Conservation (phyloP, 345 rosid genomes). For the Eucalyptus polyanthemos region DNA sequence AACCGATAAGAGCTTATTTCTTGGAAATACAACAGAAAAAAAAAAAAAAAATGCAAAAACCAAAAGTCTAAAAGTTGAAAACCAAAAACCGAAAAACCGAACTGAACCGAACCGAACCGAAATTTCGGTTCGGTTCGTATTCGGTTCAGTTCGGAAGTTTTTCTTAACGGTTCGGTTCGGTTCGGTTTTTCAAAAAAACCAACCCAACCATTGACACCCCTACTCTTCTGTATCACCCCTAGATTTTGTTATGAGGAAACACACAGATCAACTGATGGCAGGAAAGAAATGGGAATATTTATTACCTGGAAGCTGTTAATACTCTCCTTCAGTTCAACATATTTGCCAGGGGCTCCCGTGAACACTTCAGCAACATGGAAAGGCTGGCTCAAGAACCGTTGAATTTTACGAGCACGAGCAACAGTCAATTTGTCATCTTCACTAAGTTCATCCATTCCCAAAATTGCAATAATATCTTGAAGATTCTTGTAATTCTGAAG, state of each 20-base stretch:
- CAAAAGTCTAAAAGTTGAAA: too few relatives aligned
- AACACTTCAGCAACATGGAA: constrained; percentile 99
- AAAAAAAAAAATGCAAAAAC: too few relatives aligned
- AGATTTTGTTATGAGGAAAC: not conserved
- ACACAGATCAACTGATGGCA: not conserved
- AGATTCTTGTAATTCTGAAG: constrained; percentile 97
- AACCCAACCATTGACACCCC: too few relatives aligned
- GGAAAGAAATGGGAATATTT: not conserved
- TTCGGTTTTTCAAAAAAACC: too few relatives aligned
- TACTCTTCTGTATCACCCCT: not conserved
- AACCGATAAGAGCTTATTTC: too few relatives aligned
- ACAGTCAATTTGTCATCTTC: constrained; percentile 98
- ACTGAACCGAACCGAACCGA: too few relatives aligned
- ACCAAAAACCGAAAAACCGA: too few relatives aligned
- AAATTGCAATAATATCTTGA: constrained; percentile 97
- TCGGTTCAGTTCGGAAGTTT: too few relatives aligned
- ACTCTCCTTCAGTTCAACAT: constrained; percentile 91
- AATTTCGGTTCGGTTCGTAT: too few relatives aligned
- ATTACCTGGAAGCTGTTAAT: constrained; percentile 88
- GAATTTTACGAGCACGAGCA: constrained; percentile 97
- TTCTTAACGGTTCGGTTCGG: too few relatives aligned
- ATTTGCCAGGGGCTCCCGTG: constrained; percentile 98
- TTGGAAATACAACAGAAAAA: too few relatives aligned
- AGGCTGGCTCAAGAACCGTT: constrained; percentile 95
- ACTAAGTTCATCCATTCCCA: constrained; percentile 99